Percentiles rank a stretch among this genome's conserved stretches.
Evolutionary conservation across 2,329 filamentous ascomycete species (phyloP).

Genomic region (Dactylellina sp.): DNA sequence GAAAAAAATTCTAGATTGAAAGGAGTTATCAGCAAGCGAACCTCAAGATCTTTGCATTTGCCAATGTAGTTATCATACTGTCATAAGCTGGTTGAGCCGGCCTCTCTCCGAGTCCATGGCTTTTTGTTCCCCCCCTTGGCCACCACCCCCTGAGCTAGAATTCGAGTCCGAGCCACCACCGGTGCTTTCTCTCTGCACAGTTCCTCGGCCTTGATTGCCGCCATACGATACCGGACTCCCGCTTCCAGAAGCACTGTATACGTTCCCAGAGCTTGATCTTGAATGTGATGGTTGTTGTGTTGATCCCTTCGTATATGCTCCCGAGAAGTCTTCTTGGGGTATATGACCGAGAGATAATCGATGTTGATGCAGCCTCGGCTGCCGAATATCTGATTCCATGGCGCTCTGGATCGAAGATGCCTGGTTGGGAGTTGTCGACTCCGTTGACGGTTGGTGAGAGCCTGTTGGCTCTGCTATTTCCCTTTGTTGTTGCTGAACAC

Average conservation of each 20-base stretch:
- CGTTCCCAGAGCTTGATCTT: conserved; percentile 52
- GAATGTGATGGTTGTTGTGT: conserved; percentile 54
- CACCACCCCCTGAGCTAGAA: conserved; percentile 46
- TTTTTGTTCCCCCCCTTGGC: conserved; percentile 43
- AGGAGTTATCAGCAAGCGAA: background rate
- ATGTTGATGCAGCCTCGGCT: conserved; percentile 53
- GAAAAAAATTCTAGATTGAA: conserved; percentile 55
- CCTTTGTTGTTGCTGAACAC: conserved; percentile 44
- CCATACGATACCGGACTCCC: conserved; percentile 54
- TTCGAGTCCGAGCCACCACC: conserved; percentile 45
- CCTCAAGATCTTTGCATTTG: conserved; percentile 1
- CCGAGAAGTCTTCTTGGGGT: conserved; percentile 48
- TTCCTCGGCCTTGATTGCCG: conserved; percentile 37
- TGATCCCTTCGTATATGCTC: conserved; percentile 45
- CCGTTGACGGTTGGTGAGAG: conserved; percentile 33
- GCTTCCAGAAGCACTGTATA: conserved; percentile 47
- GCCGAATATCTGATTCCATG: conserved; percentile 56
- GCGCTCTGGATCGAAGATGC: conserved; percentile 54
- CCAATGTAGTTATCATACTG: conserved; percentile 23
- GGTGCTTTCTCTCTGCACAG: conserved; percentile 41
- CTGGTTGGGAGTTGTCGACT: conserved; percentile 11
- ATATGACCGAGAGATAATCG: conserved; percentile 51
- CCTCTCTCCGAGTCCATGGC: conserved; percentile 53
- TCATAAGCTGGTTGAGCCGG: conserved; percentile 56
- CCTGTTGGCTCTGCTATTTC: conserved; percentile 28